These are phyloP conservation scores for Immersiporthe knoxdaviesiana DNA, from an alignment of 2,329 filamentous ascomycete species.

Conservation along the genomic window DNA sequence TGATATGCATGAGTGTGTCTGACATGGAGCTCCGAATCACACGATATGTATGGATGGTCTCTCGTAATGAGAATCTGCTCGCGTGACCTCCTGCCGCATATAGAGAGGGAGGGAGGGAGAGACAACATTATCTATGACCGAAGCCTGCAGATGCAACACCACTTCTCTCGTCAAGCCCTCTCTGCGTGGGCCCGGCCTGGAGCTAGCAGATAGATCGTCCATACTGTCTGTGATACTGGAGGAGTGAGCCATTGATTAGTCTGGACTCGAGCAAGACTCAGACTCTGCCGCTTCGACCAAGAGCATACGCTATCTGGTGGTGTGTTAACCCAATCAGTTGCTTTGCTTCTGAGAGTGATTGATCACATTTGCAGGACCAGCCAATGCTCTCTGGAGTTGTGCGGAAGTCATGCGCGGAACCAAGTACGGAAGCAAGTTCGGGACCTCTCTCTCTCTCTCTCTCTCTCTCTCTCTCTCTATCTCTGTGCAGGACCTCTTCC, in stretches of 20 bases:
- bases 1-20: background rate
- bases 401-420: too few species aligned
- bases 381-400: background rate
- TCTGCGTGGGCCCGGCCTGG: background rate
- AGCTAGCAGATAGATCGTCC: background rate
- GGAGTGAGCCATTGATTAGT: background rate
- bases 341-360: background rate
- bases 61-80: background rate
- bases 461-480: too few species aligned
- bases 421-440: background rate
- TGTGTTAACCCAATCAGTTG: background rate
- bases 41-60: background rate
- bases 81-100: conserved; percentile 22
- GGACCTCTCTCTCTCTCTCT: background rate
- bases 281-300: background rate
- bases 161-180: background rate
- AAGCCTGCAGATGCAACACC: background rate
- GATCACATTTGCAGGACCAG: background rate
- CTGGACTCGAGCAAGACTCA: background rate
- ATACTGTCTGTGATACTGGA: background rate
- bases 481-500: too few species aligned
- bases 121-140: background rate
- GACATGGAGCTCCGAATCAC: background rate
- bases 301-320: background rate
- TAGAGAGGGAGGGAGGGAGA: too few species aligned